phyloP scores from a whole-genome alignment of 352 stramenopile genomes.

The Phytophthora quininea region DNA sequence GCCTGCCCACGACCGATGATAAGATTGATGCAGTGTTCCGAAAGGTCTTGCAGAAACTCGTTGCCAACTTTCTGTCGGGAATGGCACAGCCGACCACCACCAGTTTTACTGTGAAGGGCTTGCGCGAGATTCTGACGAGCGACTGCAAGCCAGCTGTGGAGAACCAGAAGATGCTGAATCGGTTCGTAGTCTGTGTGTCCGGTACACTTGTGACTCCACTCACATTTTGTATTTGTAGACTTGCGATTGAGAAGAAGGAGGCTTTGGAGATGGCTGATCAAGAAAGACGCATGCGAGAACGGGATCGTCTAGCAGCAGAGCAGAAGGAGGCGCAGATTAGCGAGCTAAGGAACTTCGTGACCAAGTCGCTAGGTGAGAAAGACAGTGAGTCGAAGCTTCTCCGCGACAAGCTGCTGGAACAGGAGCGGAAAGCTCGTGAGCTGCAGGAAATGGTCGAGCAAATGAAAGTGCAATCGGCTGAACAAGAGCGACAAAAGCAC shows the following conservation, averaged over 20 bases:
- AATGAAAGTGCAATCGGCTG: conserved; percentile 48
- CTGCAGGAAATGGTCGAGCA: conserved; percentile 63
- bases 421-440: conserved; percentile 61
- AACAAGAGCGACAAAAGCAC: conserved; percentile 53
- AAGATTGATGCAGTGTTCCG: conserved; percentile 69
- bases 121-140: conserved; percentile 61
- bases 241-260: conserved; percentile 73
- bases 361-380: conserved; percentile 69
- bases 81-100: conserved; percentile 41
- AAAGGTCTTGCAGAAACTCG: conserved; percentile 62
- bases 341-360: conserved; percentile 65
- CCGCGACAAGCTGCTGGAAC: conserved; percentile 61
- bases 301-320: conserved; percentile 49
- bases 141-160: conserved; percentile 67
- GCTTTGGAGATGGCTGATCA: conserved; percentile 61
- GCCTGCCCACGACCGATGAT: conserved; percentile 67
- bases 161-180: conserved; percentile 78
- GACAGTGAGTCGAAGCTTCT: conserved; percentile 74
- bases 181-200: conserved; percentile 35
- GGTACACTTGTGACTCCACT: too few species aligned
- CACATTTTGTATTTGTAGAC: conserved; percentile 26
- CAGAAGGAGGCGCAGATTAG: conserved; percentile 73
- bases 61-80: conserved; percentile 61
- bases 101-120: conserved; percentile 49
- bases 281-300: conserved; percentile 65